Evolutionary conservation across 2,329 filamentous ascomycete species (phyloP).

Genomic region (Xylaria digitata): DNA sequence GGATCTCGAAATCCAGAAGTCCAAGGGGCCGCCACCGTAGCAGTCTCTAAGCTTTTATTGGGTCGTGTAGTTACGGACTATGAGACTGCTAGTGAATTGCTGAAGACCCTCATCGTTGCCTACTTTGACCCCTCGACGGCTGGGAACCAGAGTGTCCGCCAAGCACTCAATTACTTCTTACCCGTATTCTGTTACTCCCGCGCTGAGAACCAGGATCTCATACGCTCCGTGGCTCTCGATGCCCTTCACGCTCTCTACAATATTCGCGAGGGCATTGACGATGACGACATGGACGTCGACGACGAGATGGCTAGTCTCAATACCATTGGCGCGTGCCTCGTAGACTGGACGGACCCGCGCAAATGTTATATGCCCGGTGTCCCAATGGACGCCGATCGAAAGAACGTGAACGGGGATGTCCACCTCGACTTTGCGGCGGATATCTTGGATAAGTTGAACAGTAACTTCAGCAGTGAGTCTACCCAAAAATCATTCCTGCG

Average conservation of each 20-base stretch:
- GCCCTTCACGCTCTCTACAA: constrained; percentile 81
- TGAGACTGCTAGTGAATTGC: constrained; percentile 75
- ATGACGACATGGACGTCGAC: constrained; percentile 79
- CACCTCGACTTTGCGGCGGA: constrained; percentile 83
- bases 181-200: constrained; percentile 93
- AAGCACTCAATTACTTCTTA: constrained; percentile 91
- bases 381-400: constrained; percentile 68
- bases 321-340: constrained; percentile 82
- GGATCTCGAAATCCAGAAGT: constrained; percentile 77
- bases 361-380: constrained; percentile 71
- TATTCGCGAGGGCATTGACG: constrained; percentile 76
- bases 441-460: constrained; percentile 78
- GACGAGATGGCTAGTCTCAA: constrained; percentile 83
- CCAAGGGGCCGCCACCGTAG: constrained; percentile 82
- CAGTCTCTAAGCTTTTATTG: constrained; percentile 87
- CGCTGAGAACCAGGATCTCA: constrained; percentile 82
- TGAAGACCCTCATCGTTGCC: constrained; percentile 83
- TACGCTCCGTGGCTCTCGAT: constrained; percentile 79
- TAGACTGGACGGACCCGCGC: constrained; percentile 95
- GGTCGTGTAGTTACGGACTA: constrained; percentile 79
- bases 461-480: constrained; percentile 73
- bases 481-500: background rate
- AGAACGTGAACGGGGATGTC: constrained; percentile 77
- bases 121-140: constrained; percentile 91
- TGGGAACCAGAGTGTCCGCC: constrained; percentile 82